Percentiles rank a stretch among this genome's conserved stretches.
These are phyloP conservation scores for Podila minutissima DNA, from an alignment of 192 early-diverging fungal genomes.

Conservation along the genomic window DNA sequence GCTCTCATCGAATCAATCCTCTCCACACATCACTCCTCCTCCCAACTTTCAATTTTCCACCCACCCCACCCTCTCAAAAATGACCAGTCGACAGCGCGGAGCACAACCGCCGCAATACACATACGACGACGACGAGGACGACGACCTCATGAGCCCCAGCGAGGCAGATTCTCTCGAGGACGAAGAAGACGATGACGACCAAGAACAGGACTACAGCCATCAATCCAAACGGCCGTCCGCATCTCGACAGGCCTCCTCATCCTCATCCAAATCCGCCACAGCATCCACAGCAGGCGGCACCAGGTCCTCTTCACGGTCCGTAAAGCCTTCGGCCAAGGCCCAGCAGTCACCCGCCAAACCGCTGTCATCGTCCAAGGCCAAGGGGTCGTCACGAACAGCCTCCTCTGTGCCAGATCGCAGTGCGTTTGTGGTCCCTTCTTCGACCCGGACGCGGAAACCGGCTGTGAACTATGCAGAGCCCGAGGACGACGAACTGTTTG, in stretches of 20 bases:
- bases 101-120: slow-evolving; percentile 30
- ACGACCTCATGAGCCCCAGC: slow-evolving; percentile 7
- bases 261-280: slow-evolving; percentile 3
- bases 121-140: slow-evolving; percentile 33
- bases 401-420: slow-evolving; percentile 11
- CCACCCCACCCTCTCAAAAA: neutral
- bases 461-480: slow-evolving; percentile 51
- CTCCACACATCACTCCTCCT: neutral
- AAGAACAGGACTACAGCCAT: slow-evolving; percentile 17
- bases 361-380: neutral
- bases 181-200: slow-evolving; percentile 11
- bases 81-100: neutral
- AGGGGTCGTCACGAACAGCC: neutral
- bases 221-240: neutral
- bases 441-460: slow-evolving; percentile 33
- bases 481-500: slow-evolving; percentile 28
- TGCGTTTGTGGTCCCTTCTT: slow-evolving; percentile 19
- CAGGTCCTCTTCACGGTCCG: neutral
- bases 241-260: slow-evolving; percentile 9
- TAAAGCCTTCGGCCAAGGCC: slow-evolving; percentile 2
- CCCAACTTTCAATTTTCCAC: neutral
- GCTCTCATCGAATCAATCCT: neutral
- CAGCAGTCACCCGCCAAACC: neutral
- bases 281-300: slow-evolving; percentile 1
- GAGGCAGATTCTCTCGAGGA: slow-evolving; percentile 8